Conservation (phyloP, 345 rosid species). For the Ceriops tagal region DNA sequence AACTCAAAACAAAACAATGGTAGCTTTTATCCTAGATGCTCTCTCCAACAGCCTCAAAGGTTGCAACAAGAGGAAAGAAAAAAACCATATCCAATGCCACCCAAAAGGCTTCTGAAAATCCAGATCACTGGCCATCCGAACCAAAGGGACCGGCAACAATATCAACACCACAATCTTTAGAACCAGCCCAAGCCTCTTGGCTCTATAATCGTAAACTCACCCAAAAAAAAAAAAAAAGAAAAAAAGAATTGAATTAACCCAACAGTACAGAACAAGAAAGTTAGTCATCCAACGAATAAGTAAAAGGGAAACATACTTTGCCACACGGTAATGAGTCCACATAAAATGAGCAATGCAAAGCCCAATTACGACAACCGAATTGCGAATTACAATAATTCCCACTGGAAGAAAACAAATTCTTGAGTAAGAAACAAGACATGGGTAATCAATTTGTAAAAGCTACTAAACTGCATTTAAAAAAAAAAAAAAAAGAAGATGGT, state of each 20-base stretch:
- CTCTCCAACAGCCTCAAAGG: constrained; percentile 70
- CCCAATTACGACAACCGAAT: constrained; percentile 60
- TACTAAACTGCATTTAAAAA: background rate
- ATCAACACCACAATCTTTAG: constrained; percentile 57
- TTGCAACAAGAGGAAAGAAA: constrained; percentile 65
- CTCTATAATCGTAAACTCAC: constrained; percentile 31
- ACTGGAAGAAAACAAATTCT: constrained; percentile 7
- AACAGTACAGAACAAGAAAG: background rate
- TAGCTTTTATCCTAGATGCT: constrained; percentile 59
- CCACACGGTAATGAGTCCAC: constrained; percentile 73
- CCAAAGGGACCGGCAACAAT: constrained; percentile 56
- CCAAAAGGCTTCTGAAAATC: constrained; percentile 62
- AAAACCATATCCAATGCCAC: constrained; percentile 71
- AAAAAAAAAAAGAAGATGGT: background rate
- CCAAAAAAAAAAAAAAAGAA: constrained; percentile 2
- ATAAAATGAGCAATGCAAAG: constrained; percentile 79
- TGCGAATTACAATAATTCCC: constrained; percentile 46
- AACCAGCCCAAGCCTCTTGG: constrained; percentile 66
- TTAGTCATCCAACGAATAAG: background rate
- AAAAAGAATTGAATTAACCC: background rate
- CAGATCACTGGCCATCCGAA: constrained; percentile 66
- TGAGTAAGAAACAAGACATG: background rate
- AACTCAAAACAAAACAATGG: constrained; percentile 64
- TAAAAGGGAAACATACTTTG: constrained; percentile 38
- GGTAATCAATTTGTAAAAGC: background rate